Conservation (phyloP, 805 yeast genomes). For the Yamadazyma sp. region DNA sequence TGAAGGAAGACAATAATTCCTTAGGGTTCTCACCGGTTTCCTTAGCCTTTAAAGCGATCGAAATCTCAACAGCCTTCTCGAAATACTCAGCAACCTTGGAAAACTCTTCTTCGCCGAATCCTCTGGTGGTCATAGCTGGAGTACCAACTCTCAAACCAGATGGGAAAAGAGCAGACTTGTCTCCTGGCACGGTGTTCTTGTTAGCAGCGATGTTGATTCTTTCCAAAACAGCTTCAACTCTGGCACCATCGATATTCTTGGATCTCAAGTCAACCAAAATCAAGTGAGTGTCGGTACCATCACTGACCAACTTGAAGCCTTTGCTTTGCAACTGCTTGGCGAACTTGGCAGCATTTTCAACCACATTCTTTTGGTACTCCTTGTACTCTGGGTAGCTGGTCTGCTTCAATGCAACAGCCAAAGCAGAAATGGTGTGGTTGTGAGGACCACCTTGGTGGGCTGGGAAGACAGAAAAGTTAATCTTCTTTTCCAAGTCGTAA, state of each 20-base stretch:
- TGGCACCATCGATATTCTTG: conserved; percentile 93
- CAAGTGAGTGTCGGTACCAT: conserved; percentile 97
- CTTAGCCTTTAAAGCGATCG: conserved; percentile 60
- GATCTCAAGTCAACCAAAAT: conserved; percentile 86
- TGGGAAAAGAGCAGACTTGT: conserved; percentile 93
- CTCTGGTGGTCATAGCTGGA: conserved; percentile 98
- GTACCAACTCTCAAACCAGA: conserved; percentile 98
- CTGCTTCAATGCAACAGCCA: conserved; percentile 96
- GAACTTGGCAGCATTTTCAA: conserved; percentile 82
- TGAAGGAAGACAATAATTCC: conserved; percentile 64
- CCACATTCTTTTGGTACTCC: conserved; percentile 84
- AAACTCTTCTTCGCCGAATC: conserved; percentile 87
- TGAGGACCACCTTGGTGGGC: conserved; percentile 99
- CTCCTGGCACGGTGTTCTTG: conserved; percentile 98
- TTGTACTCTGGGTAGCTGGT: conserved; percentile 87
- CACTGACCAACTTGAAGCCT: conserved; percentile 83
- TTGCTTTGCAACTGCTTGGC: conserved; percentile 69
- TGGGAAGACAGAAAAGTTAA: conserved; percentile 98
- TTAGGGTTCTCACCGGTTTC: conserved; percentile 59
- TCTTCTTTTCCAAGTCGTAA: conserved; percentile 91
- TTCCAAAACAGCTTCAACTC: conserved; percentile 94
- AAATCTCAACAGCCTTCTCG: conserved; percentile 74
- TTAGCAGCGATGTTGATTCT: conserved; percentile 91
- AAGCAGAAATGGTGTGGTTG: conserved; percentile 97
- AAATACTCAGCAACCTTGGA: conserved; percentile 75